These are phyloP conservation scores for Prosopis cineraria DNA, from an alignment of 306 rosid genomes.

Conservation along the genomic window DNA sequence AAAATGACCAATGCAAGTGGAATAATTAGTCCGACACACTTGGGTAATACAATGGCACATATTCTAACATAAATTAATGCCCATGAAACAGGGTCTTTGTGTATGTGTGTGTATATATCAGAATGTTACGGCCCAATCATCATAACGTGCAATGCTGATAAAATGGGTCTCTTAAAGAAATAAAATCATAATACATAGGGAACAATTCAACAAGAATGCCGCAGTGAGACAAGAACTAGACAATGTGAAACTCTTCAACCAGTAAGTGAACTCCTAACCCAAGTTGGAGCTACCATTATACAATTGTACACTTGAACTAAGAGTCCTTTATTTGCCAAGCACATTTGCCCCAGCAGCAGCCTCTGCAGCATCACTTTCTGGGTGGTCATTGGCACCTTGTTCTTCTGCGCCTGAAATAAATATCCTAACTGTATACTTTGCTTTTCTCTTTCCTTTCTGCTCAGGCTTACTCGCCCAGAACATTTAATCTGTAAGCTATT, in stretches of 20 bases:
- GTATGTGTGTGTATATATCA: constrained; percentile 12
- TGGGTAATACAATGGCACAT: neutral
- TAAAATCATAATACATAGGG: constrained; percentile 37
- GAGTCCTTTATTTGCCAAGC: constrained; percentile 22
- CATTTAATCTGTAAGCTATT: constrained; percentile 43
- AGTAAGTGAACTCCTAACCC: constrained; percentile 28
- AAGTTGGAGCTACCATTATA: constrained; percentile 20
- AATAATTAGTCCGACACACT: neutral
- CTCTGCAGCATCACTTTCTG: constrained; percentile 23
- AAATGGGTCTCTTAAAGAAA: neutral
- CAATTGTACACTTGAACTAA: constrained; percentile 21
- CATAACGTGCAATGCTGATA: neutral
- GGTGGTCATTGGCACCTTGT: constrained; percentile 15
- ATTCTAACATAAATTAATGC: neutral
- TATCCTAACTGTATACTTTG: constrained; percentile 41
- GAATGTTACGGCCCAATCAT: constrained; percentile 10
- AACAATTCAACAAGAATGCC: constrained; percentile 29
- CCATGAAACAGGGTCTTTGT: constrained; percentile 24
- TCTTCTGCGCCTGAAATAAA: constrained; percentile 39
- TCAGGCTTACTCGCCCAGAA: constrained; percentile 32
- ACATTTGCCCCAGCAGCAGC: constrained; percentile 30
- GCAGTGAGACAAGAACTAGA: constrained; percentile 33
- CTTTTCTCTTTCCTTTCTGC: constrained; percentile 24
- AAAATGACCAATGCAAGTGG: neutral
- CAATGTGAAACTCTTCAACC: constrained; percentile 31